These are phyloP conservation scores for Podila verticillata DNA, from an alignment of 192 early-diverging fungal species.

Conservation along the genomic window DNA sequence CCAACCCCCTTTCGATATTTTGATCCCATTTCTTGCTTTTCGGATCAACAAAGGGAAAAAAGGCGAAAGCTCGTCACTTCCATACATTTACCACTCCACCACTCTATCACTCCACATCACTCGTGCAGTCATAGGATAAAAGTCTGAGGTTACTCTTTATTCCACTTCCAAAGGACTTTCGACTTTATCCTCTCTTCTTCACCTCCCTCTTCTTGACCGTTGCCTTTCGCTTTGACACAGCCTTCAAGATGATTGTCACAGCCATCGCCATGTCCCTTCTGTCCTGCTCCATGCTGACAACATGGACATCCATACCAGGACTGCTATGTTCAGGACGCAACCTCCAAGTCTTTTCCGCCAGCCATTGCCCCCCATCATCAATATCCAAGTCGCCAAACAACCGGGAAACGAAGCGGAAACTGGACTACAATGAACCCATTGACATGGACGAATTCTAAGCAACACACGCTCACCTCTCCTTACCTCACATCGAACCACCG, in stretches of 20 bases:
- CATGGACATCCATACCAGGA: slow-evolving; percentile 2
- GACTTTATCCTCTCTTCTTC: too few relatives aligned
- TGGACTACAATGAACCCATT: background rate
- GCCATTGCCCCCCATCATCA: background rate
- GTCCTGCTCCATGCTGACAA: background rate
- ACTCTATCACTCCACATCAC: background rate
- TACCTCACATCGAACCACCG: background rate
- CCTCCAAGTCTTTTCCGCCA: background rate
- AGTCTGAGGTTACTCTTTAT: too few relatives aligned
- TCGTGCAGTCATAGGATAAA: background rate
- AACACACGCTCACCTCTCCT: too few relatives aligned
- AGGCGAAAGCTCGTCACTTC: too few relatives aligned
- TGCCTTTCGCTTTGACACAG: background rate
- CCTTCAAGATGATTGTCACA: background rate
- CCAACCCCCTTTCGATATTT: background rate
- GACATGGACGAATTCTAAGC: background rate
- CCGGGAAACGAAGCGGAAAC: background rate
- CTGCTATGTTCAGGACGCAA: background rate
- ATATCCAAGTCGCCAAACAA: background rate
- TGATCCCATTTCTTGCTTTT: background rate
- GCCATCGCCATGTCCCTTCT: background rate
- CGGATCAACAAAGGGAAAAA: too few relatives aligned
- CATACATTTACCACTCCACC: too few relatives aligned
- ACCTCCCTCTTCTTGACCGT: background rate
- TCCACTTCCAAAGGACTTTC: too few relatives aligned